phyloP scores from a whole-genome alignment of 164 flowering plant species.

The Malania oleifera region DNA sequence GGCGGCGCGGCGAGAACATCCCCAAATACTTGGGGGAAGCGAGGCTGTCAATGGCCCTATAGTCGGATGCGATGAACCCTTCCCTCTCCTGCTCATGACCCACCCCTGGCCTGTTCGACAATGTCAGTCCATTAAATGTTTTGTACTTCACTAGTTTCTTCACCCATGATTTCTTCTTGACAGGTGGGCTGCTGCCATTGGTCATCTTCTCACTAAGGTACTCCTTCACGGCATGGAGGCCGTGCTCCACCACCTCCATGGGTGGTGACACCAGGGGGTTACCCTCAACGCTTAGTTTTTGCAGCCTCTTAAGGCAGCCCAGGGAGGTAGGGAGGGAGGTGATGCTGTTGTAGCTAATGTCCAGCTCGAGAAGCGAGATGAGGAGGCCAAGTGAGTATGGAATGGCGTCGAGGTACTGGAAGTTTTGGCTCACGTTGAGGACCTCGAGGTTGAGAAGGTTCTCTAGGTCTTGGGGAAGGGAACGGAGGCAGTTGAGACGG shows the following conservation, averaged over 20 bases:
- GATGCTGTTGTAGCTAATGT: conserved; percentile 81
- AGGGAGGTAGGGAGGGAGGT: conserved; percentile 57
- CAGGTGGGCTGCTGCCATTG: conserved; percentile 25
- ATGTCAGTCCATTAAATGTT: conserved; percentile 42
- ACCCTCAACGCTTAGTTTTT: conserved; percentile 69
- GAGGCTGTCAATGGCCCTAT: conserved; percentile 49
- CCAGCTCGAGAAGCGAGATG: conserved; percentile 64
- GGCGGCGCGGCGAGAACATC: conserved; percentile 65
- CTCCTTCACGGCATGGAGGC: conserved; percentile 50
- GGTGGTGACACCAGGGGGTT: conserved; percentile 84
- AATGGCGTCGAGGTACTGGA: conserved; percentile 58
- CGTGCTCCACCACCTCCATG: conserved; percentile 52
- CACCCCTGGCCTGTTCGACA: neutral
- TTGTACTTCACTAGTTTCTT: conserved; percentile 47
- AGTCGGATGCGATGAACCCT: conserved; percentile 36
- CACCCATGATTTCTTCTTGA: conserved; percentile 56
- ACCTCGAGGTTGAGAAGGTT: conserved; percentile 65
- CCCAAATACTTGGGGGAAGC: conserved; percentile 57
- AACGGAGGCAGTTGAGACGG: conserved; percentile 73
- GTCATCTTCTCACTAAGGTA: conserved; percentile 59
- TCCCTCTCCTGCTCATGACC: conserved; percentile 41
- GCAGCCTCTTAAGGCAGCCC: conserved; percentile 60
- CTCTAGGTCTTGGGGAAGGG: conserved; percentile 80
- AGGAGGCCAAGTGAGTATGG: conserved; percentile 89
- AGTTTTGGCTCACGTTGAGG: conserved; percentile 88